Percentiles rank a stretch among this genome's conserved stretches.
phyloP scores from a whole-genome alignment of 495 filamentous ascomycete species.

The Penicillium herquei region DNA sequence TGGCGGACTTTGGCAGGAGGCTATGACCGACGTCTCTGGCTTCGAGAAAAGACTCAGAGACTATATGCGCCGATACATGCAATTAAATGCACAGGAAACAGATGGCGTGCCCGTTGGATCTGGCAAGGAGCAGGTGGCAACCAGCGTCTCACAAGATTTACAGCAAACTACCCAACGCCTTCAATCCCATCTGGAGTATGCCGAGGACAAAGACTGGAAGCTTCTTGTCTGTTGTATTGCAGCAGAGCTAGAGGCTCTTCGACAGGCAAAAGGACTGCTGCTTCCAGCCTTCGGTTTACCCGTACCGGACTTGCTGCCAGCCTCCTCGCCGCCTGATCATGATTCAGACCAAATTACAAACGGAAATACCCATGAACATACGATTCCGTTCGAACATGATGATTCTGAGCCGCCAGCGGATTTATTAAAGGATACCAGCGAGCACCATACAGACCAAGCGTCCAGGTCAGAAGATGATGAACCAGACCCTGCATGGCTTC shows the following conservation, averaged over 20 bases:
- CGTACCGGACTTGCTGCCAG: slow-evolving; percentile 6
- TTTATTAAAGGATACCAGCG: slow-evolving; percentile 33
- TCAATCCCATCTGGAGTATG: slow-evolving; percentile 36
- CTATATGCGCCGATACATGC: slow-evolving; percentile 49
- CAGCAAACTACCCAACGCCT: slow-evolving; percentile 38
- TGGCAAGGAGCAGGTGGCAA: slow-evolving; percentile 28
- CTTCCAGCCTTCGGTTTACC: slow-evolving; percentile 35
- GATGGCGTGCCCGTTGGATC: slow-evolving; percentile 12
- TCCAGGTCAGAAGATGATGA: slow-evolving; percentile 46
- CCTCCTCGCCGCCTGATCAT: slow-evolving; percentile 4
- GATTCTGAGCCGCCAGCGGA: slow-evolving; percentile 41
- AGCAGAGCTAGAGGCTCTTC: slow-evolving; percentile 82
- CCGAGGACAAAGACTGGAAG: slow-evolving; percentile 71
- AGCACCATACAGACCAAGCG: slow-evolving; percentile 20
- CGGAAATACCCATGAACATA: slow-evolving; percentile 1
- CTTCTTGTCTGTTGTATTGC: slow-evolving; percentile 84
- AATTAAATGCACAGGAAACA: slow-evolving; percentile 21
- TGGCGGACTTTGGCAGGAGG: slow-evolving; percentile 73
- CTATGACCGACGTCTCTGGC: slow-evolving; percentile 57
- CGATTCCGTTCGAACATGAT: slow-evolving; percentile 26
- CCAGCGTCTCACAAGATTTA: slow-evolving; percentile 43
- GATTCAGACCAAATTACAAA: slow-evolving; percentile 7
- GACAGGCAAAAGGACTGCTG: slow-evolving; percentile 65
- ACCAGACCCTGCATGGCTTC: slow-evolving; percentile 48
- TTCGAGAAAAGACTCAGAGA: slow-evolving; percentile 66